Evolutionary conservation across 2,329 filamentous ascomycete genomes (phyloP).

Genomic region (Coniochaeta prunicola): DNA sequence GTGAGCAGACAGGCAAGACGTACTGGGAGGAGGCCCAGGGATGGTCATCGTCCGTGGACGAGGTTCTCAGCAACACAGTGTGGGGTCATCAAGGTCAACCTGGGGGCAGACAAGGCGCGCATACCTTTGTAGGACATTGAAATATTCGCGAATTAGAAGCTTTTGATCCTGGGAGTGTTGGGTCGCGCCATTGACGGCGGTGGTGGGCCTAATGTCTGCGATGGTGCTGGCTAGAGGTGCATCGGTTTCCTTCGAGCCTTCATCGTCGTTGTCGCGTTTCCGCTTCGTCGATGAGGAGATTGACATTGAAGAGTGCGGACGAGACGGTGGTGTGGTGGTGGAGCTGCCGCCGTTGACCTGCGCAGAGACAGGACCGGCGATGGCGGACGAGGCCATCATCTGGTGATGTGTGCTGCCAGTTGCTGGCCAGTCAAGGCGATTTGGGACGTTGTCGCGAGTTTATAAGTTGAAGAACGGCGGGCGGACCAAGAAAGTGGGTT

Average conservation of each 20-base stretch:
- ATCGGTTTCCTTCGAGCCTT: constrained; percentile 17
- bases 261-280: constrained; percentile 48
- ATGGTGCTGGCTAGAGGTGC: constrained; percentile 14
- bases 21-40: neutral
- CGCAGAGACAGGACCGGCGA: constrained; percentile 14
- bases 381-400: constrained; percentile 23
- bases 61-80: too few species aligned
- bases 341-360: constrained; percentile 21
- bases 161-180: constrained; percentile 13
- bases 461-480: neutral
- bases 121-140: constrained; percentile 35
- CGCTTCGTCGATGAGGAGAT: constrained; percentile 36
- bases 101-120: constrained; percentile 14
- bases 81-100: neutral
- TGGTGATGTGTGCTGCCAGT: neutral
- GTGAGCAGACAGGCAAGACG: constrained; percentile 17
- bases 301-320: constrained; percentile 19
- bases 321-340: constrained; percentile 14
- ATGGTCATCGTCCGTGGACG: too few species aligned
- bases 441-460: neutral
- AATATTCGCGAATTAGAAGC: constrained; percentile 31
- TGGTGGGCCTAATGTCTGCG: constrained; percentile 12
- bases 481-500: neutral
- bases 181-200: constrained; percentile 15
- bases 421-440: constrained; percentile 1